These are phyloP conservation scores for Geosmithia flava DNA, from an alignment of 2,329 filamentous ascomycete species.

Conservation along the genomic window DNA sequence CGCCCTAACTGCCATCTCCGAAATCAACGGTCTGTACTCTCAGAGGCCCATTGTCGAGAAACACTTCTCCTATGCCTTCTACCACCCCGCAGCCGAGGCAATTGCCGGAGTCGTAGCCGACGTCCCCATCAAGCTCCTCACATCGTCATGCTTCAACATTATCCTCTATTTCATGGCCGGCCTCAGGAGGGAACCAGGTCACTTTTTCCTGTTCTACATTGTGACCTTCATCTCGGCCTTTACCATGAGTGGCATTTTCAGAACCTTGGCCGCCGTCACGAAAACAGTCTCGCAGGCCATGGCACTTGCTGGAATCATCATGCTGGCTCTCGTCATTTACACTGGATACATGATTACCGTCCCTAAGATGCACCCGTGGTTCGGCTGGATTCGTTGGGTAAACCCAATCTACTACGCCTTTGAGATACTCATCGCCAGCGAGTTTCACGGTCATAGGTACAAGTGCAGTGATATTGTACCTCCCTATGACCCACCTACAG, in stretches of 20 bases:
- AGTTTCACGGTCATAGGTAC: constrained; percentile 49
- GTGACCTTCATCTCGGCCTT: constrained; percentile 57
- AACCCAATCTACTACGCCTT: constrained; percentile 66
- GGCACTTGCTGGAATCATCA: constrained; percentile 37
- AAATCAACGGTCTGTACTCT: constrained; percentile 32
- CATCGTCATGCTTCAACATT: constrained; percentile 37
- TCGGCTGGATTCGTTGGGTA: constrained; percentile 64
- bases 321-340: constrained; percentile 47
- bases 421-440: constrained; percentile 60
- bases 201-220: constrained; percentile 69
- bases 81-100: constrained; percentile 39
- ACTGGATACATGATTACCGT: constrained; percentile 43
- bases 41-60: constrained; percentile 37
- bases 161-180: constrained; percentile 45
- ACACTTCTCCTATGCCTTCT: constrained; percentile 34
- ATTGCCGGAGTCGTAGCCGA: constrained; percentile 41
- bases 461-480: constrained; percentile 36
- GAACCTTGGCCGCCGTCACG: constrained; percentile 59
- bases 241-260: constrained; percentile 65
- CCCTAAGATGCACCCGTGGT: constrained; percentile 57
- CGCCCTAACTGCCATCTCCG: constrained; percentile 42
- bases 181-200: constrained; percentile 42
- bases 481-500: constrained; percentile 24
- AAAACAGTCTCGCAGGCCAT: constrained; percentile 50
- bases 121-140: constrained; percentile 44